phyloP scores from a whole-genome alignment of 169 alveolate species.

The Plasmodium relictum region DNA sequence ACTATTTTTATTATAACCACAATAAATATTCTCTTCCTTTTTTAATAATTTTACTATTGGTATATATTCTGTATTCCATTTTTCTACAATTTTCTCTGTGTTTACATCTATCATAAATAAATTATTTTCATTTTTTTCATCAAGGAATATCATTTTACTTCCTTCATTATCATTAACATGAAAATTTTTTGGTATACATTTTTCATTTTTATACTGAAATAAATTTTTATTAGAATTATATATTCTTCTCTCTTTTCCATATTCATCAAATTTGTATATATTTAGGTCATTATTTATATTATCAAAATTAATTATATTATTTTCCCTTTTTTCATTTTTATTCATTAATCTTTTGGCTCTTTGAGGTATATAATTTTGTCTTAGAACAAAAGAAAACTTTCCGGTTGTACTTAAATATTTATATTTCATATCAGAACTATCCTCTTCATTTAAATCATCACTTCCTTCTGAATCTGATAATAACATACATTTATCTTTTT shows the following conservation, averaged over 20 bases:
- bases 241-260: conserved; percentile 35
- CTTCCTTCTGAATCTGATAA: conserved; percentile 35
- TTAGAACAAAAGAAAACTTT: conserved; percentile 49
- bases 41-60: conserved; percentile 32
- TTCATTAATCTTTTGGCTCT: neutral
- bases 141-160: conserved; percentile 16
- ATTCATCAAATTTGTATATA: conserved; percentile 55
- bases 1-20: conserved; percentile 44
- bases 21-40: conserved; percentile 52
- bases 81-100: conserved; percentile 27
- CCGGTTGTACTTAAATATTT: conserved; percentile 57
- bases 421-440: conserved; percentile 27
- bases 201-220: conserved; percentile 33
- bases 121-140: conserved; percentile 49
- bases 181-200: conserved; percentile 50
- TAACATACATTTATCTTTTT: neutral
- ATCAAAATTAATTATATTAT: conserved; percentile 14
- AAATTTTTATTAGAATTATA: conserved; percentile 9
- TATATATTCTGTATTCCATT: conserved; percentile 42
- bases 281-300: conserved; percentile 23
- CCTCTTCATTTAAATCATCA: neutral
- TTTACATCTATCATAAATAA: conserved; percentile 60
- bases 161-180: conserved; percentile 54
- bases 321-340: neutral
- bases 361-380: conserved; percentile 47